Evolutionary conservation across 2,329 filamentous ascomycete species (phyloP).

Genomic region (Microsporum audouinii): DNA sequence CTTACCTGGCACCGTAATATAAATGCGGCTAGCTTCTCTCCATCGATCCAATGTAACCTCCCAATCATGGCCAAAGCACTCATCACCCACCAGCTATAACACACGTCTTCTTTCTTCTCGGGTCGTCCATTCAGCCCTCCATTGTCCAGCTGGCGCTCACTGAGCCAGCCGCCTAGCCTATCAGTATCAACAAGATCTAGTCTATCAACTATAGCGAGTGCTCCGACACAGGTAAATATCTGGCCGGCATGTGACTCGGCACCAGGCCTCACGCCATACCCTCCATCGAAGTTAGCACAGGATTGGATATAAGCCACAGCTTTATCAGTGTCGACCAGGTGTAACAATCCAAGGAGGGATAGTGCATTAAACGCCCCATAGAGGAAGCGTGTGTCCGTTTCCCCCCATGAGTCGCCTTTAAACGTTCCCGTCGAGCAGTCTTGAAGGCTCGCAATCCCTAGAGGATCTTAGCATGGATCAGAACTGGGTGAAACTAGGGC

Average conservation of each 20-base stretch:
- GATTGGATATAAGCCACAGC: slow-evolving; percentile 67
- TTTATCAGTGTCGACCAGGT: slow-evolving; percentile 64
- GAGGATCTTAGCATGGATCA: slow-evolving; percentile 6
- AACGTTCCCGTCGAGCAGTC: slow-evolving; percentile 75
- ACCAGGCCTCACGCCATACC: slow-evolving; percentile 78
- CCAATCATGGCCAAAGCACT: slow-evolving; percentile 84
- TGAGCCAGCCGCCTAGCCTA: slow-evolving; percentile 77
- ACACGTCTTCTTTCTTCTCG: slow-evolving; percentile 92
- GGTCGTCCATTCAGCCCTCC: slow-evolving; percentile 89
- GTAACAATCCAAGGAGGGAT: slow-evolving; percentile 64
- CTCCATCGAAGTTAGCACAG: slow-evolving; percentile 89
- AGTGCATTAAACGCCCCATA: slow-evolving; percentile 83
- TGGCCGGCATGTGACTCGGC: slow-evolving; percentile 93
- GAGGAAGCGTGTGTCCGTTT: slow-evolving; percentile 87
- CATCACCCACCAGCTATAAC: slow-evolving; percentile 98
- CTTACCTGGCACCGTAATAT: slow-evolving; percentile 70
- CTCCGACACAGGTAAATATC: slow-evolving; percentile 86
- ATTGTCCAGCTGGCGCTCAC: slow-evolving; percentile 75
- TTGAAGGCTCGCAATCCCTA: slow-evolving; percentile 71
- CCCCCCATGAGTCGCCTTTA: slow-evolving; percentile 89
- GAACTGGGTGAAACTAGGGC: slow-evolving; percentile 5
- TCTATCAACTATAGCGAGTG: slow-evolving; percentile 69
- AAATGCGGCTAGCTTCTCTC: slow-evolving; percentile 63
- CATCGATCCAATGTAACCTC: slow-evolving; percentile 86
- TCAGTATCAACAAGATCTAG: slow-evolving; percentile 74